Evolutionary conservation across 1,284 basidiomycete genomes (phyloP), one percentile per base, ranked within the genome.

Genomic region (Lignosus rhinocerotis): DNA sequence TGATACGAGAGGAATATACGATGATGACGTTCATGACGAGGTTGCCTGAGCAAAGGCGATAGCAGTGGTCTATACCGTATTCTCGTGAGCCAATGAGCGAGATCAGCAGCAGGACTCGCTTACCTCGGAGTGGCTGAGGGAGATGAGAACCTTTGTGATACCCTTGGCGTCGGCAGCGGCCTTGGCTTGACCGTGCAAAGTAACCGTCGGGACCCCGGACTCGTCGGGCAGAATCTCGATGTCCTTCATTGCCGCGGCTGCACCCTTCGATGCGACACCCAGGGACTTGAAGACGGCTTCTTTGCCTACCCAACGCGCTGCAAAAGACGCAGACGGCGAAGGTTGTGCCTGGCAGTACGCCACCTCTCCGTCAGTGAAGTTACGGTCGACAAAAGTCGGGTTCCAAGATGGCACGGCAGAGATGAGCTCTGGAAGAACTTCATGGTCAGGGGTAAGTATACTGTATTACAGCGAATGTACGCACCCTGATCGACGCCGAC

Each of bases 211-310:
- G 16, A 80, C 88, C 46, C 89, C 89, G 30, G 78, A 77, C 53
- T 79, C 79, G 68, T 86, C 84, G 43, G 92, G 87, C 60, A 96
- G 78, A 67, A 99, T 96, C 76, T 98, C 97, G 66, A 99, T 98
- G 64, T 98, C 96, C 76, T 92, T 94, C 90, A 99, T 90, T 30
- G 91, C 81, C 16, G 96, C 94, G 14, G 86, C 93, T 6, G 95
- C 94, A 43, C 97, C 97, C 75, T 95, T 92, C 6, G 93, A 95
- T 19, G 87, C 79, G 42, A 96, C 90, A 34, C 93, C 92, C 14
- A 99, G 84, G n/a, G 94, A 92, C 79, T 99, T 99, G 88, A 99
- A 98, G 53, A 96, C 92, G 11, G 96, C 96, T 75, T 99, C 97
- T 76, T 98, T 99, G 50, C 94, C 96, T 48, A 88, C 93, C 95